Evolutionary conservation across 2,329 filamentous ascomycete genomes (phyloP).

Genomic region (Sporothrix mexicana): DNA sequence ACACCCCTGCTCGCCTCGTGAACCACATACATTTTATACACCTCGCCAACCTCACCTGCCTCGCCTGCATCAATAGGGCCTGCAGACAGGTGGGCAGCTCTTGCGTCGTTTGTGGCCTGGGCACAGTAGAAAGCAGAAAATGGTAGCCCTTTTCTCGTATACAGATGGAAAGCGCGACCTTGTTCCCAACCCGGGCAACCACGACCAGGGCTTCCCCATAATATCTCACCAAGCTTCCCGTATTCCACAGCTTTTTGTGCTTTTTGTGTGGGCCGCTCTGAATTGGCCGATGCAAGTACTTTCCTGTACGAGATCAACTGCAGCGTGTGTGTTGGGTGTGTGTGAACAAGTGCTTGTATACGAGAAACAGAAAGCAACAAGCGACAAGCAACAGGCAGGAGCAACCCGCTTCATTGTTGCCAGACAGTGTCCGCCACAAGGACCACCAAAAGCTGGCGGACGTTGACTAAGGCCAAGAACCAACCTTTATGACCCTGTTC

Average conservation of each 20-base stretch:
- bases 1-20: conserved; percentile 1
- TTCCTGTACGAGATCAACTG: not conserved
- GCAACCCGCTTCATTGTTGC: not conserved
- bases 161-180: not conserved
- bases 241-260: conserved; percentile 20
- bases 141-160: conserved; percentile 16
- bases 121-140: too few species aligned
- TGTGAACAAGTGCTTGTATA: not conserved
- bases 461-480: conserved; percentile 24
- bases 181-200: conserved; percentile 9
- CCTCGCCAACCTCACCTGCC: not conserved
- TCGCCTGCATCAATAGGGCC: not conserved
- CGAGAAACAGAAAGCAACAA: not conserved
- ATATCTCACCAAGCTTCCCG: conserved; percentile 29
- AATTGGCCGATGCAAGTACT: conserved; percentile 3
- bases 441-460: not conserved
- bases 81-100: not conserved
- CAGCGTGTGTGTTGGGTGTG: not conserved
- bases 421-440: conserved; percentile 13
- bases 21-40: not conserved
- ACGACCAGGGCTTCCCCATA: conserved; percentile 28
- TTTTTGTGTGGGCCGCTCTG: conserved; percentile 9
- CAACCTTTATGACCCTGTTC: not conserved
- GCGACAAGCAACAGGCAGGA: not conserved
- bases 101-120: conserved; percentile 1